Base-by-base conservation (phyloP, 139 green algal species). In the Yamagishiella unicocca region DNA sequence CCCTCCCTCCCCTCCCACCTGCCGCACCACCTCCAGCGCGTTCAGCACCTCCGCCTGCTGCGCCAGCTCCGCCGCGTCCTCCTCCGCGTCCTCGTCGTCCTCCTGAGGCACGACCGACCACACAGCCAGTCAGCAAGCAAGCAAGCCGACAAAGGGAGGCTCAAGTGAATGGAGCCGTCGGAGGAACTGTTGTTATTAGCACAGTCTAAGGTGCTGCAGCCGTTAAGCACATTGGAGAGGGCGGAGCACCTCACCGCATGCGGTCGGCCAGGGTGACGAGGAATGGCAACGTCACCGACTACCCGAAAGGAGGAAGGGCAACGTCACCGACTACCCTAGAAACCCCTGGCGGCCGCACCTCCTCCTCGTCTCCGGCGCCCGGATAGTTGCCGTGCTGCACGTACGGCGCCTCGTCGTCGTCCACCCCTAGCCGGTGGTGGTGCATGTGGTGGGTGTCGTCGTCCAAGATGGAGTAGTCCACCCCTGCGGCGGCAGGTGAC, bases 21-120 rank as follows among this genome's bases (percentile, higher is more conserved):
- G 76, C 24, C 89, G 79, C 37, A 92, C 89, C n/a, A 91, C 86
- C 74, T 92, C 89, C 40, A 92, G 80, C 46, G 89, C 89, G 46
- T 89, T 90, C 9, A 92, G 78, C 62, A 92, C 80, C 89, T 92
- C 55, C 4, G 78, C 84, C 64, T 87, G 62, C 82, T 89, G 55
- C 50, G 64, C 64, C 50, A 85, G 45, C 55, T 68, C 75, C 24
- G 45, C 75, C 29, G 50, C 64, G 43, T 89, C 85, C 73, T 89
- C 84, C 42, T 89, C 84, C 43, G 42, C 74, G 4, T 85, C 85
- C 73, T 89, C 85, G 24, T 89, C 74, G 29, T 37, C 43, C 7
- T 64, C 79, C 79, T 85, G 19, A 43, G 24, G 70, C 50, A 58
- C n/a, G n/a, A n/a, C n/a, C n/a, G n/a, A n/a, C n/a, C n/a, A n/a